Evolutionary conservation across 805 yeast species (phyloP), one percentile per base, ranked within the genome.

Genomic region (Starmerella scarabaei): DNA sequence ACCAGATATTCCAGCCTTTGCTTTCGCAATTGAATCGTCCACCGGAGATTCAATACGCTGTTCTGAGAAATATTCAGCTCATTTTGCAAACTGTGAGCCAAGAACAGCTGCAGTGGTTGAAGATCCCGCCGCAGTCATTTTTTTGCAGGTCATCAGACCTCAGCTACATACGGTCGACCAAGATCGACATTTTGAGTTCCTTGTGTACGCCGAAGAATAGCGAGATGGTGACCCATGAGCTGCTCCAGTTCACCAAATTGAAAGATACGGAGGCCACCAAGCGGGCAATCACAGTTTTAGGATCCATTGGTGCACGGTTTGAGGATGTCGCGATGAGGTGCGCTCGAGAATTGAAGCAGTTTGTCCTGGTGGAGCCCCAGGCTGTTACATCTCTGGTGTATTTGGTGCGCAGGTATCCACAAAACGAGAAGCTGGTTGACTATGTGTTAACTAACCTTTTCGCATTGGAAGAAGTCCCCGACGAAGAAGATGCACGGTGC

Each of bases 221-320:
- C 65, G 63, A 4, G 60, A 67, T 29, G 83, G 36, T 88, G 1
- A 62, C 86, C 34, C 62, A 72, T 15, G 97, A 86, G 55, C 59
- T 86, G 38, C 79, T 75, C 47, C 94, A 80, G 51, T 86, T 86
- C 58, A 93, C 35, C 14, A 35, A 93, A 4, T 72, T 84, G 0
- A 94, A 83, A 52, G 76, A 82, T 12, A 95, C 86, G 58, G 71
- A 77, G 19, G 79, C 80, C 42, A 83, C 85, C 78, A 82, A 86
- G 1, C 81, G 84, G 53, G 85, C 96, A 0, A 75, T 88, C 3
- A 63, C 93, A 43, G 94, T 94, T 0, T 75, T 88, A 45, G 96
- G 96, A 2, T 82, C 85, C 53, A 63, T 88, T 17, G 93, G 95
- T 0, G 75, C 85, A 21, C 83, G 82, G 53, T 60, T 84, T 14